A percentile compares a stretch with the other conserved stretches of the same genome.
Evolutionary conservation across 331 rosid genomes (phyloP).

Genomic region (Cydonia oblonga): DNA sequence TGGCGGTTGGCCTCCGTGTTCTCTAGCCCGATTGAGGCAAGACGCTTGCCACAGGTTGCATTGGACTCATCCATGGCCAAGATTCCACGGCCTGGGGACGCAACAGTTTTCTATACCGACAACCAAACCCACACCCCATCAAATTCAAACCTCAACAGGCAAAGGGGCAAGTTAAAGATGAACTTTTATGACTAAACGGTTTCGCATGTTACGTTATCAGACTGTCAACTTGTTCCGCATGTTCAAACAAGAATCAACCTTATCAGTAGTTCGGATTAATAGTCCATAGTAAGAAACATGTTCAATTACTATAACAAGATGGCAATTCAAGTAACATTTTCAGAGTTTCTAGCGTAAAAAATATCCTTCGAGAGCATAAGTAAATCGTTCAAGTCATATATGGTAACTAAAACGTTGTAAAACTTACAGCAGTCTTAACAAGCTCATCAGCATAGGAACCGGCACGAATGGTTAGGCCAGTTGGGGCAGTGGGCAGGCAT

Average conservation of each 20-base stretch:
- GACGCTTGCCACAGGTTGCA: conserved; percentile 81
- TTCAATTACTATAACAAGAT: neutral
- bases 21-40: conserved; percentile 78
- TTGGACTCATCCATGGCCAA: conserved; percentile 93
- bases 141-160: neutral
- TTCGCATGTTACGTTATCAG: neutral
- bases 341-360: neutral
- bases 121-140: neutral
- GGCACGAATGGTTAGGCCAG: conserved; percentile 62
- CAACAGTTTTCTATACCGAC: conserved; percentile 50
- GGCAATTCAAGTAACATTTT: neutral
- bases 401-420: neutral
- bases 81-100: conserved; percentile 89
- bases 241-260: neutral
- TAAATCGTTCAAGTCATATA: neutral
- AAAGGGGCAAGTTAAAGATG: neutral
- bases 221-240: neutral
- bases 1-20: conserved; percentile 86
- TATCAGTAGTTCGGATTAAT: neutral
- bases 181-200: neutral
- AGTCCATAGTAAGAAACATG: neutral
- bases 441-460: conserved; percentile 67
- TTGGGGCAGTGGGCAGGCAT: conserved; percentile 35
- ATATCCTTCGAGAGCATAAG: neutral
- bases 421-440: conserved; percentile 76